Conservation (phyloP, 805 yeast species). For the Candida qinlingensis region DNA sequence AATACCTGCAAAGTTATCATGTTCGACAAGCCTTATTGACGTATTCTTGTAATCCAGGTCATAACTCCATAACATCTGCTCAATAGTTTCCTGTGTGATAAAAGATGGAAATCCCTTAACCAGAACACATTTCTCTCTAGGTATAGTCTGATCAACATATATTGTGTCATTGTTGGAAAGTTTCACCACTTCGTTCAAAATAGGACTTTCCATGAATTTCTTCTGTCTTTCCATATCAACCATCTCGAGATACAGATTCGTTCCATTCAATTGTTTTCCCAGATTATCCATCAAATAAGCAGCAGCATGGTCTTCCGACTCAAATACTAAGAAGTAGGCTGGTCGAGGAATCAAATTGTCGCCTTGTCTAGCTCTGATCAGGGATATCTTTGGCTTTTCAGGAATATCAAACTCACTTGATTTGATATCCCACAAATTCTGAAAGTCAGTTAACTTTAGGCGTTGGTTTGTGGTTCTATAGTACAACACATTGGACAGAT, state of each 20-base stretch:
- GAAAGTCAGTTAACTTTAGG: slow-evolving; percentile 35
- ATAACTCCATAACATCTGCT: slow-evolving; percentile 43
- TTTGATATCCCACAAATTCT: slow-evolving; percentile 29
- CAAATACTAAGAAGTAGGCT: slow-evolving; percentile 50
- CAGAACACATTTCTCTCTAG: slow-evolving; percentile 28
- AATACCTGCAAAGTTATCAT: slow-evolving; percentile 10
- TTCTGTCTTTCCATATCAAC: slow-evolving; percentile 24
- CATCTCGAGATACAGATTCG: slow-evolving; percentile 41
- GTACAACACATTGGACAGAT: slow-evolving; percentile 30
- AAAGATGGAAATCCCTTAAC: slow-evolving; percentile 45
- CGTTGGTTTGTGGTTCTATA: slow-evolving; percentile 35
- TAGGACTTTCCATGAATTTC: slow-evolving; percentile 1
- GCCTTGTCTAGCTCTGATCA: slow-evolving; percentile 47
- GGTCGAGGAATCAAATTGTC: slow-evolving; percentile 38
- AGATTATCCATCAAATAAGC: slow-evolving; percentile 46
- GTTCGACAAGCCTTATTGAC: slow-evolving; percentile 11
- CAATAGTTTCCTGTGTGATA: slow-evolving; percentile 32
- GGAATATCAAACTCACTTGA: slow-evolving; percentile 25
- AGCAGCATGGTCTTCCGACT: slow-evolving; percentile 41
- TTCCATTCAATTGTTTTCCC: slow-evolving; percentile 46
- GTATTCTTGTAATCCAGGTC: slow-evolving; percentile 30
- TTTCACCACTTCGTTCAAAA: background rate
- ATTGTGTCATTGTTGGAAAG: background rate
- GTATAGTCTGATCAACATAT: background rate
- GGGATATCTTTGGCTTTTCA: slow-evolving; percentile 28